phyloP scores from a whole-genome alignment of 192 early-diverging fungal species.

The Backusella morwellensis region DNA sequence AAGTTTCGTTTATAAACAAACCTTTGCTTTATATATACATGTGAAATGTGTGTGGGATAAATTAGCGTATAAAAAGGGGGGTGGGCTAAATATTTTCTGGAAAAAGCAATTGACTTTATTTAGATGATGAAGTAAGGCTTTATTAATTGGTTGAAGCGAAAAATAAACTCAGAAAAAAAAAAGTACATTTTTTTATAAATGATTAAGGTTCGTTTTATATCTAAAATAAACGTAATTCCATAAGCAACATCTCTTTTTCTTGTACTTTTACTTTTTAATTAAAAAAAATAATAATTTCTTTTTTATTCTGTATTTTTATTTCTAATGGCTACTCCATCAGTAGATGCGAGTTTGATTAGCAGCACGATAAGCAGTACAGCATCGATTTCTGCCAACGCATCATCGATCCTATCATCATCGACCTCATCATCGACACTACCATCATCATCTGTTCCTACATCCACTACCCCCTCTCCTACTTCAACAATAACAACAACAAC shows the following conservation, averaged over 20 bases:
- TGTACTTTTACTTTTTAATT: not conserved
- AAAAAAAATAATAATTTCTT: not conserved
- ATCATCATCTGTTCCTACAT: not conserved
- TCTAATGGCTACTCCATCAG: not conserved
- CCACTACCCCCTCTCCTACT: not conserved
- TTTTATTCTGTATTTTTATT: not conserved
- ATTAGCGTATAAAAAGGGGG: not conserved
- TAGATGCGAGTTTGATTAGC: not conserved
- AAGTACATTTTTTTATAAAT: not conserved
- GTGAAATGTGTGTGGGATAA: not conserved
- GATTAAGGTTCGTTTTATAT: not conserved
- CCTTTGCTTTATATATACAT: not conserved
- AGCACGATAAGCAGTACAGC: not conserved
- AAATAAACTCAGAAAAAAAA: slow-evolving; percentile 3
- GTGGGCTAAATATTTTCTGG: not conserved
- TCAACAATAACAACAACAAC: not conserved
- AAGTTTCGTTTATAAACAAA: not conserved
- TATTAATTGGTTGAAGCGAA: not conserved
- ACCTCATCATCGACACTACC: not conserved
- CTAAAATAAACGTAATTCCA: no score
- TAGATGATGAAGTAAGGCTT: not conserved
- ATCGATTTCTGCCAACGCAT: not conserved
- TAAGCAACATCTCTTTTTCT: not conserved
- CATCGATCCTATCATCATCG: not conserved
- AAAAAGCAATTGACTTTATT: not conserved